Conservation (phyloP, 2,329 filamentous ascomycete genomes). For the Pseudocercospora pini-densiflorae region DNA sequence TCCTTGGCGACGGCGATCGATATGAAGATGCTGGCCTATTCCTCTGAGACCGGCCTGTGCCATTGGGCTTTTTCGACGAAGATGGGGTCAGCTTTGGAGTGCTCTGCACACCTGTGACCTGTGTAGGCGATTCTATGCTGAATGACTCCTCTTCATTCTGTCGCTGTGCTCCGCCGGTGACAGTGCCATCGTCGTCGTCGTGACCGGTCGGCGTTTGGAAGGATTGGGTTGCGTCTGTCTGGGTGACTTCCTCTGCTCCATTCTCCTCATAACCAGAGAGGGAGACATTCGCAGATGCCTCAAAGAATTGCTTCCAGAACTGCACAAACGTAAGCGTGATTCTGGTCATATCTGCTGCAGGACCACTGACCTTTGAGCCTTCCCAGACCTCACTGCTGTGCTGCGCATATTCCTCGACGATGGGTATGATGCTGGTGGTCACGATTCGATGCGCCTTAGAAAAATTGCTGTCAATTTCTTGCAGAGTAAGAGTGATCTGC, state of each 20-base stretch:
- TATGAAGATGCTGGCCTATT: slow-evolving; percentile 28
- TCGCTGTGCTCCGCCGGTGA: slow-evolving; percentile 40
- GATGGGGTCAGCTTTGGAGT: slow-evolving; percentile 59
- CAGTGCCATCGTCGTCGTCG: slow-evolving; percentile 32
- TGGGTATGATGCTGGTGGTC: slow-evolving; percentile 86
- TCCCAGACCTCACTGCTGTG: slow-evolving; percentile 96
- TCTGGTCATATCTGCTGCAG: not conserved
- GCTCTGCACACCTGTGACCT: slow-evolving; percentile 57
- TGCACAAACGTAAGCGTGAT: slow-evolving; percentile 44
- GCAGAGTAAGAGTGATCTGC: slow-evolving; percentile 91
- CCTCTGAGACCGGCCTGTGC: slow-evolving; percentile 34
- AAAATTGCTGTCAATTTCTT: slow-evolving; percentile 99
- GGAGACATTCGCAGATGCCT: slow-evolving; percentile 96
- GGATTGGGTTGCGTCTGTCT: slow-evolving; percentile 41
- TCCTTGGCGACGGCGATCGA: slow-evolving; percentile 42
- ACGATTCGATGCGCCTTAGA: slow-evolving; percentile 96
- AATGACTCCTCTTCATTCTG: slow-evolving; percentile 59
- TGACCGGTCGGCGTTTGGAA: slow-evolving; percentile 36
- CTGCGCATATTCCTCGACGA: slow-evolving; percentile 94
- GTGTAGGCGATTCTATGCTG: slow-evolving; percentile 64
- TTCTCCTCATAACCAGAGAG: slow-evolving; percentile 92
- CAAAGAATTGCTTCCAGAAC: slow-evolving; percentile 99
- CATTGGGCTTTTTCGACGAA: slow-evolving; percentile 38
- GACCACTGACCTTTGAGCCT: slow-evolving; percentile 76
- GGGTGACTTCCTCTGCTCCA: slow-evolving; percentile 59